Base-by-base conservation (phyloP, 2,329 filamentous ascomycete species). In the Fusarium gaditjirri region DNA sequence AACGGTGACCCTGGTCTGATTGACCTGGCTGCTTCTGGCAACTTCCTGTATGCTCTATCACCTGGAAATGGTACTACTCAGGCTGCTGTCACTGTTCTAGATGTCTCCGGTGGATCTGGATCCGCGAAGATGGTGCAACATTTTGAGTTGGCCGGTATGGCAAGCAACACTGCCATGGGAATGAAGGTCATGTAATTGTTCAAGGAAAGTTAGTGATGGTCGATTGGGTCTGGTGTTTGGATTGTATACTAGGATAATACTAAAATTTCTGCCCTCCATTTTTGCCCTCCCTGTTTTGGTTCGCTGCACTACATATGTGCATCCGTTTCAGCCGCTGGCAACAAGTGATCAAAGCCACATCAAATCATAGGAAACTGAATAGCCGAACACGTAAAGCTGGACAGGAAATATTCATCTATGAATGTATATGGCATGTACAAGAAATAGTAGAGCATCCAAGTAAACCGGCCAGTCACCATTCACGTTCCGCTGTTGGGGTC, bases 1-100 rank as follows among this genome's bases (percentile, higher is more conserved):
- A 85, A 84, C 27, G 84, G 83, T 2, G 86, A 88, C 70, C 81
- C 82, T 0, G 90, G 89, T 0, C 79, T 91, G 53, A 86, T 88
- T 59, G 90, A 92, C 75, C 74, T 91, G 16, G 77, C 75, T 13
- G 84, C 85, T 1, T 83, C 82, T 0, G 89, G 90, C 0, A 79
- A 81, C 33, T 89, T 89, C 67, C 62, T 92, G 1, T 92, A 91
- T 75, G 88, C 86, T 0, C 77, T 92, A 8, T 83, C 83, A 6
- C 87, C 87, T 0, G 87, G 88, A 0, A 87, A 88, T 62, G 86
- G 84, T 1, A 83, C 78, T 0, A 80, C 77, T 0, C 59, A 77
- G 3, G 77, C 84, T 0, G 79, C 81, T 1, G 74, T 86, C 5
- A 76, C 77, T 0, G 84, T 86, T 0, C 71, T 86, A 4, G 78